phyloP scores from a whole-genome alignment of 2,329 filamentous ascomycete species.

The Curvularia verruculosa region DNA sequence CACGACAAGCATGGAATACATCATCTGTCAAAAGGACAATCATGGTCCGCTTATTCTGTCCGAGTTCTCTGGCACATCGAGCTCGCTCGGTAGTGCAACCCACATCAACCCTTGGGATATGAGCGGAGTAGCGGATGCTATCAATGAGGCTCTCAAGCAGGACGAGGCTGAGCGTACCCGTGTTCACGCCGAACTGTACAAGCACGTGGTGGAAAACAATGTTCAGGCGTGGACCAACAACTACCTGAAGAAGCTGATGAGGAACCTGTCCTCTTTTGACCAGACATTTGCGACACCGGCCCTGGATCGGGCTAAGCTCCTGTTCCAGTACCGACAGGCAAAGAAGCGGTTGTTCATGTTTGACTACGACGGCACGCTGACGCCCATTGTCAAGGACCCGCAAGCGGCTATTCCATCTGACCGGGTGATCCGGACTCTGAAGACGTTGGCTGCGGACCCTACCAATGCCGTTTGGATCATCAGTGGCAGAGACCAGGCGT shows the following conservation, averaged over 20 bases:
- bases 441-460: slow-evolving; percentile 77
- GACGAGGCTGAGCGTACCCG: slow-evolving; percentile 65
- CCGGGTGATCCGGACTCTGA: slow-evolving; percentile 78
- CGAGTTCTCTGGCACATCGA: slow-evolving; percentile 93
- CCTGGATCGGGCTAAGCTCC: slow-evolving; percentile 74
- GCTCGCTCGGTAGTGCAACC: slow-evolving; percentile 81
- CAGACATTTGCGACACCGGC: slow-evolving; percentile 78
- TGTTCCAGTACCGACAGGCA: slow-evolving; percentile 75
- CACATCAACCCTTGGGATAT: slow-evolving; percentile 98
- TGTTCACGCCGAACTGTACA: slow-evolving; percentile 78
- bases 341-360: slow-evolving; percentile 93
- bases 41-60: slow-evolving; percentile 91
- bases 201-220: slow-evolving; percentile 83
- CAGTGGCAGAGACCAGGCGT: slow-evolving; percentile 89
- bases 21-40: slow-evolving; percentile 86
- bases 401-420: slow-evolving; percentile 87
- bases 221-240: slow-evolving; percentile 85
- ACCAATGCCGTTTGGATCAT: slow-evolving; percentile 97
- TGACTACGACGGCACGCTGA: slow-evolving; percentile 96
- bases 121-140: slow-evolving; percentile 79
- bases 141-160: slow-evolving; percentile 83
- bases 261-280: slow-evolving; percentile 78
- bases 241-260: slow-evolving; percentile 78
- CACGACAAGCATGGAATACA: slow-evolving; percentile 92
- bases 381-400: slow-evolving; percentile 90